Evolutionary conservation across 1,139 yeast genomes (phyloP), one percentile per base, ranked within the genome.

Genomic region (Pichia sp.): DNA sequence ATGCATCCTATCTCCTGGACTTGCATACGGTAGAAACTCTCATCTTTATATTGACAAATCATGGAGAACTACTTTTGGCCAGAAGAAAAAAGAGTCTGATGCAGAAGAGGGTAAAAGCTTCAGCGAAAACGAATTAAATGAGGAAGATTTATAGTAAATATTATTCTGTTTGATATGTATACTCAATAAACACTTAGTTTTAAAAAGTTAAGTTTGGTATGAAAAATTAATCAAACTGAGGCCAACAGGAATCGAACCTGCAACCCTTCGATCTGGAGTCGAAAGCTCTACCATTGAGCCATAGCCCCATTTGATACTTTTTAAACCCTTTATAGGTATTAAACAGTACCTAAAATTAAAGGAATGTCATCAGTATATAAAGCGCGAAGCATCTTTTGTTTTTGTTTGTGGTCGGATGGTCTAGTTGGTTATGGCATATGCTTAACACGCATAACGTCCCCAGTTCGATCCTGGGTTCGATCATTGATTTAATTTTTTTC

Each of bases 391-490:
- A 9, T 10, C 6, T 25, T 3, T 4, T 10, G 12, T 25, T 25
- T 11, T 11, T 14, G 15, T 19, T 47, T 48, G 38, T 54, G 61
- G 61, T 52, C 54, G 58, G 79, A 85, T 85, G 95, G 95, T 85
- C 95, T 85, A 85, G 95, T 84, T 68, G 95, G 95, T 85, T 76
- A 85, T 84, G 95, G 93, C 95, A 83, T 82, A 89, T 84, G 95
- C 95, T 84, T 85, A 84, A 85, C 95, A 85, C 95, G 95, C 95
- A 83, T 89, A 83, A 84, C 89, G 95, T 86, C 95, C 95, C 95
- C 95, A 84, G 96, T 86, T 86, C 96, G 95, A 86, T 83, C 95
- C 96, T 85, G 95, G 95, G 95, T 86, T 82, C 77, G 84, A 83
- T 84, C 95, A 85, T 41, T 39, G n/a, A n/a, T n/a, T n/a, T n/a